Base-by-base conservation (phyloP, 2,329 filamentous ascomycete species). In the Alternaria panax region DNA sequence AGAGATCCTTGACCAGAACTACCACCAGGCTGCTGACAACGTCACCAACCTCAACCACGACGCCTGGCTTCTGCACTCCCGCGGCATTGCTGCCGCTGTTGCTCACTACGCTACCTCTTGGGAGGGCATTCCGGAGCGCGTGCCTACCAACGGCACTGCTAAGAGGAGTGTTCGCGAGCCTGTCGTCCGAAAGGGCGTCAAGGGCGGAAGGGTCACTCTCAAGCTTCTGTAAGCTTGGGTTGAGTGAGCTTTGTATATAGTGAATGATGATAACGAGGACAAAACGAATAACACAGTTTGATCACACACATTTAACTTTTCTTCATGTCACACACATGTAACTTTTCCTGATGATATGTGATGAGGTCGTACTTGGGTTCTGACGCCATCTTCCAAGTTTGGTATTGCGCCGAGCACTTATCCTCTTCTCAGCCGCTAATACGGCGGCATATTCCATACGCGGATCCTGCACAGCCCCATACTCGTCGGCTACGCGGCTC, bases 11-110 rank as follows among this genome's bases (percentile, higher is more conserved):
- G 64, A 63, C 30, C 24, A 36, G 20, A 62, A 59, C 54, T 79
- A 79, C 59, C 77, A 80, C 51, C 48, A 66, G 38, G 66, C 69
- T 6, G 72, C 72, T n/a, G 78, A 79, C 54, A 73, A 63, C n/a
- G 65, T 75, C 4, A 66, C 61, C n/a, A 79, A 80, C 57, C 61
- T 79, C 20, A 67, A 69, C 40, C 25, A 68, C 50, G 68, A 68
- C 0, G 74, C 75, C 5, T 79, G 62, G 57, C 47, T 69, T 52
- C 51, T 74, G 22, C 67, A 76, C 60, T 62, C 68, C 2, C 69
- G 73, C 56, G 75, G 66, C 34, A 78, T 79, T 60, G 77, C 76
- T 41, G 69, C 69, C 38, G 63, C 72, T 45, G 74, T 79, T 6
- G 75, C 75, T 3, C 69, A 67, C 56, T 78, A 78, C 59, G 69